Conservation (phyloP, 2,329 filamentous ascomycete species). For the Neoascochyta sp. region DNA sequence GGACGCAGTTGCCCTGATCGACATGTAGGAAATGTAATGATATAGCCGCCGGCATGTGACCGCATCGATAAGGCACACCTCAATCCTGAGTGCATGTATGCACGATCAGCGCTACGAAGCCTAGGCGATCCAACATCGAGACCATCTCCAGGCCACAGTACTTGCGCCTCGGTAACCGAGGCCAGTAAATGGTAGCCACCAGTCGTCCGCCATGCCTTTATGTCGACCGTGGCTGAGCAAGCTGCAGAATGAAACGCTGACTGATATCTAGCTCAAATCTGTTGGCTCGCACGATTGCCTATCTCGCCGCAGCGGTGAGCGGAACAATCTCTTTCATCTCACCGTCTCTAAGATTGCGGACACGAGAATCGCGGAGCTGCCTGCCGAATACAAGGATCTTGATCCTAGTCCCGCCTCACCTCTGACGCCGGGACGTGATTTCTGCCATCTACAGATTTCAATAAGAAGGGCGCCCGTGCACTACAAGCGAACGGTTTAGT, state of each 20-base stretch:
- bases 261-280: background rate
- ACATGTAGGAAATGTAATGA: conserved; percentile 22
- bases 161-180: conserved; percentile 3
- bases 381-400: conserved; percentile 20
- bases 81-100: conserved; percentile 7
- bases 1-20: conserved; percentile 8
- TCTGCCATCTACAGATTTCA: conserved; percentile 11
- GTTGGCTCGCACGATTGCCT: background rate
- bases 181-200: background rate
- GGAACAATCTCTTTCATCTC: conserved; percentile 2
- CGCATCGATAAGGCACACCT: conserved; percentile 30
- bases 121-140: background rate
- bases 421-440: conserved; percentile 20
- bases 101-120: conserved; percentile 22
- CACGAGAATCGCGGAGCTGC: conserved; percentile 15
- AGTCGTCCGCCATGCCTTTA: too few species aligned
- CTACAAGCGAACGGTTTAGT: background rate
- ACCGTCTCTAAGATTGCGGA: conserved; percentile 8
- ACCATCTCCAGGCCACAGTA: conserved; percentile 1
- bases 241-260: background rate
- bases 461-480: too few species aligned
- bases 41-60: conserved; percentile 18
- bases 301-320: conserved; percentile 14
- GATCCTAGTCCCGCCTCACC: conserved; percentile 13
- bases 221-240: too few species aligned